Base-by-base conservation (phyloP, 768 basidiomycete species). In the Udeniomyces megalosporus region DNA sequence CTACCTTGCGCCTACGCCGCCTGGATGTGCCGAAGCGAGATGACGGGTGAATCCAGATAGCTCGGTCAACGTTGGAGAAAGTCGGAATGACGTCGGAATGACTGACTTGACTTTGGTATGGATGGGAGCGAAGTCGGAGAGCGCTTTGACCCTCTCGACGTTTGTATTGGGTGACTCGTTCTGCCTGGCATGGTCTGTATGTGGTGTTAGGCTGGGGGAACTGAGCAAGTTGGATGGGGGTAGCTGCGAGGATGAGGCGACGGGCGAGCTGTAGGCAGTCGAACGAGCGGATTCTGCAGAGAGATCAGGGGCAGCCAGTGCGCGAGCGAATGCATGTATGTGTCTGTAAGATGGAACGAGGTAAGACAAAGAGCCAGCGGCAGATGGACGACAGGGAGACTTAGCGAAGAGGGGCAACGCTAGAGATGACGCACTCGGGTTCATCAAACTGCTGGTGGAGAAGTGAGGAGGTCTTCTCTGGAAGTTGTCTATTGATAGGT, bases 31-130 rank as follows among this genome's bases (percentile, higher is more conserved):
- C 38, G 38, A 42, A 42, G 38, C 10, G 38, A 42, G 38, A 42
- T 8, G 38, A 42, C 38, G 10, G 38, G 17, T 42, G 38, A 42
- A 42, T 8, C 10, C 38, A 24, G 26, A 29, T 49, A 35, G 32
- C 26, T 20, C 11, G 15, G 1, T 46, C 31, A 22, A 15, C 11
- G 26, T 55, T 8, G 38, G 22, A n/a, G 38, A 42, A 34, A n/a
- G n/a, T n/a, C n/a, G n/a, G 38, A 20, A 4, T 20, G 29, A 11
- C 58, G 22, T n/a, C n/a, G n/a, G 34, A 49, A 65, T 76, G 61
- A 67, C 88, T 88, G 80, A 82, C 71, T 81, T 84, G 22, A 96
- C 83, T 70, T 78, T 84, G 67, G 88, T 74, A 71, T 95, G 88
- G 28, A 96, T 82, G 0, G 93, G 95, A 5, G 74, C 74, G 64